Evolutionary conservation across 2,329 filamentous ascomycete genomes (phyloP).

Genomic region (Microcyclospora tardicrescens): DNA sequence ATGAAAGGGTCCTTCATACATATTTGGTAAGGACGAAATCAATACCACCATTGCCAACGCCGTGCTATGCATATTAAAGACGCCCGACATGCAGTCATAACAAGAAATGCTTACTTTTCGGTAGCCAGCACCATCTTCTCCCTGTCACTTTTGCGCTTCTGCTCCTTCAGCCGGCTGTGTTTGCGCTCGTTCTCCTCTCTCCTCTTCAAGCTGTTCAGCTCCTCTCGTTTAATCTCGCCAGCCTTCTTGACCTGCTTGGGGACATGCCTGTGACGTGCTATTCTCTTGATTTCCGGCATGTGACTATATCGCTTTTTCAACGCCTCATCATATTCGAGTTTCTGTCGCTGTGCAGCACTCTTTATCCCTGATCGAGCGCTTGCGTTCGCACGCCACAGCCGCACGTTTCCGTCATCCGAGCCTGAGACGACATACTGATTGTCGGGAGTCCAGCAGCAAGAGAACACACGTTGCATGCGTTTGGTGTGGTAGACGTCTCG

Average conservation of each 20-base stretch:
- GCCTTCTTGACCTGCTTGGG: constrained; percentile 94
- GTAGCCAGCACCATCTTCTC: constrained; percentile 81
- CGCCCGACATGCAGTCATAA: not conserved
- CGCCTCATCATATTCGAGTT: constrained; percentile 82
- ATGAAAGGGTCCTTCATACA: too few relatives aligned
- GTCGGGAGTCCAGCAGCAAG: constrained; percentile 73
- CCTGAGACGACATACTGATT: constrained; percentile 80
- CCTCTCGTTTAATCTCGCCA: constrained; percentile 82
- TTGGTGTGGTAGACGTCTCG: constrained; percentile 95
- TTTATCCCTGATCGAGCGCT: constrained; percentile 75
- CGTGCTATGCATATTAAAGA: too few relatives aligned
- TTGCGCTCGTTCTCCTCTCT: constrained; percentile 89
- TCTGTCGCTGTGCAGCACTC: constrained; percentile 69
- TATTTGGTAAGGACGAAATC: too few relatives aligned
- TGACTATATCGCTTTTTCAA: constrained; percentile 75
- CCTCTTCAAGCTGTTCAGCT: constrained; percentile 75
- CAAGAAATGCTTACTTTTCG: constrained; percentile 35
- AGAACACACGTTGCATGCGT: constrained; percentile 91
- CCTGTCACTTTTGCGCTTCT: constrained; percentile 62
- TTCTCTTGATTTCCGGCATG: constrained; percentile 91
- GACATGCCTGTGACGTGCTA: constrained; percentile 79
- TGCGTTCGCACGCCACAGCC: constrained; percentile 81
- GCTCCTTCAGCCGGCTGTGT: constrained; percentile 72
- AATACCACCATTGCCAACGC: too few relatives aligned
- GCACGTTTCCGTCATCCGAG: constrained; percentile 83